phyloP scores from a whole-genome alignment of 495 filamentous ascomycete species.

The Tuber melanosporum region DNA sequence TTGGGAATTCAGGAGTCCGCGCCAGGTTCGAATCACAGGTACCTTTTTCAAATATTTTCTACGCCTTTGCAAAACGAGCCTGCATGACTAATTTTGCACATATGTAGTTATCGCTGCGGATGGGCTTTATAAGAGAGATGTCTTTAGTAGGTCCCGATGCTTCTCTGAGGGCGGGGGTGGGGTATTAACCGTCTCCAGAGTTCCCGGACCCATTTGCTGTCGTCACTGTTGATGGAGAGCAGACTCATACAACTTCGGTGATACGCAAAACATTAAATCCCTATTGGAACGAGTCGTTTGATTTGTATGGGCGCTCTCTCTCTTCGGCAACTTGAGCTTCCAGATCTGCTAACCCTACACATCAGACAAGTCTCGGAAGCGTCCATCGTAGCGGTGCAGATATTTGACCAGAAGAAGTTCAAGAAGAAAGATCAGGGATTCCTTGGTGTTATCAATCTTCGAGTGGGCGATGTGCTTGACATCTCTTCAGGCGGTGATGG shows the following conservation, averaged over 20 bases:
- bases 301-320: conserved; percentile 60
- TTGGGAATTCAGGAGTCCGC: conserved; percentile 46
- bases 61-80: conserved; percentile 12
- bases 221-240: conserved; percentile 90
- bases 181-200: conserved; percentile 52
- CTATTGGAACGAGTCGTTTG: conserved; percentile 98
- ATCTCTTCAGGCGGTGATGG: conserved; percentile 83
- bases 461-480: conserved; percentile 88
- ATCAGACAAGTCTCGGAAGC: conserved; percentile 64
- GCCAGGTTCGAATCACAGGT: conserved; percentile 63
- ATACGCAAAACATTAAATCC: conserved; percentile 96
- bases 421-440: conserved; percentile 99
- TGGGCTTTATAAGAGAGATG: conserved; percentile 97
- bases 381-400: conserved; percentile 93
- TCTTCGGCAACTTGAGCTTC: conserved; percentile 4
- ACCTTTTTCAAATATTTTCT: conserved; percentile 41
- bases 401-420: conserved; percentile 99
- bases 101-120: conserved; percentile 88
- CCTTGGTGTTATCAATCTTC: conserved; percentile 93
- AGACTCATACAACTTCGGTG: conserved; percentile 89
- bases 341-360: conserved; percentile 8
- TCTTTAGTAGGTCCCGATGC: conserved; percentile 69
- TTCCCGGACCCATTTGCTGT: conserved; percentile 98
- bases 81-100: conserved; percentile 3
- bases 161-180: conserved; percentile 13